Conservation (phyloP, 139 green algal species). For the Coccomyxa sp. region DNA sequence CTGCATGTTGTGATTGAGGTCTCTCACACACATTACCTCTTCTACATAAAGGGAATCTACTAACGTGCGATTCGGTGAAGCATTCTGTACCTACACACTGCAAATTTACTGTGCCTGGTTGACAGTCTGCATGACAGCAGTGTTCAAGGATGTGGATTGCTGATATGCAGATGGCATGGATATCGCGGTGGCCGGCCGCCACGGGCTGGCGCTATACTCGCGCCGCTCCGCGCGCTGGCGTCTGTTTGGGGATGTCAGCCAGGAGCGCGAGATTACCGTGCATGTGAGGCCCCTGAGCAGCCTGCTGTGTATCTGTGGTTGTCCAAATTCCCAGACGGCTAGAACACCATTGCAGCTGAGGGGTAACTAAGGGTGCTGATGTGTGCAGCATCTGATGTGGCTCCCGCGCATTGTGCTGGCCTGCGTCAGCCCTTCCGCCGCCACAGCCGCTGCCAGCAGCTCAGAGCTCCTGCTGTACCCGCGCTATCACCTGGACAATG, state of each 20-base stretch:
- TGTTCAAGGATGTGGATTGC: too few species aligned
- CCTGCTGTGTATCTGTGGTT: neutral
- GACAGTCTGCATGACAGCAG: too few species aligned
- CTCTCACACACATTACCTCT: too few species aligned
- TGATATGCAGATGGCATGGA: conserved; percentile 48
- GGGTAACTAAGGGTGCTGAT: too few species aligned
- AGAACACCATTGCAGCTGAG: neutral
- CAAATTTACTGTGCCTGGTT: too few species aligned
- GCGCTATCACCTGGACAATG: conserved; percentile 80
- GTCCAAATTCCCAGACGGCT: neutral
- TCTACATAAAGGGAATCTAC: too few species aligned
- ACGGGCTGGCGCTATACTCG: conserved; percentile 76
- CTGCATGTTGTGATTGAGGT: too few species aligned
- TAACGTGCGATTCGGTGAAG: too few species aligned
- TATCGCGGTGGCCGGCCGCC: conserved; percentile 76
- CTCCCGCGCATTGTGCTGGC: conserved; percentile 45
- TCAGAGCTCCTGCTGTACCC: conserved; percentile 81
- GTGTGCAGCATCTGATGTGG: conserved; percentile 50
- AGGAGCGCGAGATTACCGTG: conserved; percentile 62
- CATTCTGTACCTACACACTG: too few species aligned
- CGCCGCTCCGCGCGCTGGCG: conserved; percentile 56
- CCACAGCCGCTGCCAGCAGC: neutral
- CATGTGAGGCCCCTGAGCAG: neutral
- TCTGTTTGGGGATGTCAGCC: conserved; percentile 83
- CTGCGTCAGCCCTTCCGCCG: conserved; percentile 1